Base-by-base conservation (phyloP, 306 rosid genomes). In the Quercus glauca region DNA sequence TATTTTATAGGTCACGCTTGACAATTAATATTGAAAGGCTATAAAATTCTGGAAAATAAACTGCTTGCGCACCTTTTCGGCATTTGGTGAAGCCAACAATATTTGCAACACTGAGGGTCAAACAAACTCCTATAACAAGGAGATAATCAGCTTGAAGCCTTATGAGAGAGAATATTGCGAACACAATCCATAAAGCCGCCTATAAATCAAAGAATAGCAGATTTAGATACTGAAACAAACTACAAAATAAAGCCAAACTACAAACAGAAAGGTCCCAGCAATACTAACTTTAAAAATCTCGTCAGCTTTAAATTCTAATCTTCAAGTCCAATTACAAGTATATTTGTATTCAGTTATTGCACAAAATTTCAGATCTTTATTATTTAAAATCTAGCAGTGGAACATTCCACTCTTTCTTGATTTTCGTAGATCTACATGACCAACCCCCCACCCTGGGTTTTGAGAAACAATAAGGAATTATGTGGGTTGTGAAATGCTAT, bases 81-180 rank as follows among this genome's bases (percentile, higher is more conserved):
- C 99, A 93, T 89, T 91, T 93, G 78, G 99, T 95, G 76, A 93
- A 95, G 69, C 99, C 99, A 85, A 95, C 86, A 20, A 95, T 95
- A 81, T 95, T 95, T 69, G 99, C 99, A 73, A 95, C 60, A 85
- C 96, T 90, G 78, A 93, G 93, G 74, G 97, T 95, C 94, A 95
- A 78, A 84, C 99, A 93, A 84, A 95, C 99, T 86, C 97, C 99
- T 11, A 93, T 73, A 23, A 95, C 97, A 21, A 95, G 98, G 81
- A 95, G 96, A 90, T 91, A 93, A 88, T 95, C 99, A 75, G 99
- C 99, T 85, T 95, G 99, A 84, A 95, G 86, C 88, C 91, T 93
- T 82, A 95, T 91, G 80, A 95, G 90, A 15, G 99, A 95, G 87
- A 95, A 95, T 85, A 95, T 91, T 76, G 88, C 97, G 35, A 95